Conservation (phyloP, 2,329 filamentous ascomycete species). For the Phyllosticta ampelicida region DNA sequence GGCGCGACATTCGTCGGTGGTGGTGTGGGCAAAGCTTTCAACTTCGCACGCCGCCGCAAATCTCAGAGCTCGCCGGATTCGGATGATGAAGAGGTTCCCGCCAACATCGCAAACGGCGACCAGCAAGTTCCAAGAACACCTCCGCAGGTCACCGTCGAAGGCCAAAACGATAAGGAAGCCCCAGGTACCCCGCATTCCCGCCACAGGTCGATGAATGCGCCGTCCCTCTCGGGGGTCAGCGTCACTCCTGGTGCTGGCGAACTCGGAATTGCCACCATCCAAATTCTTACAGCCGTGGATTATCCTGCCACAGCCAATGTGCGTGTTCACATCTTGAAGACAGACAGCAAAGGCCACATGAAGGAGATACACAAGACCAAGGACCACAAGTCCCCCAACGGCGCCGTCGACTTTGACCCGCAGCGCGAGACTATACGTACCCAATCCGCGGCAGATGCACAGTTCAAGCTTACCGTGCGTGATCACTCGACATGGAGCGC, state of each 20-base stretch:
- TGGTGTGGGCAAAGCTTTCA: constrained; percentile 50
- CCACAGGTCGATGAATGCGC: constrained; percentile 25
- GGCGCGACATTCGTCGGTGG: constrained; percentile 85
- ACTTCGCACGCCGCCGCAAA: constrained; percentile 44
- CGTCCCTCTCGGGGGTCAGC: constrained; percentile 31
- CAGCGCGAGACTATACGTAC: constrained; percentile 64
- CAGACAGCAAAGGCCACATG: constrained; percentile 39
- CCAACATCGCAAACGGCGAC: constrained; percentile 17
- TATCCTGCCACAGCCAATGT: constrained; percentile 68
- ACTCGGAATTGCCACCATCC: constrained; percentile 67
- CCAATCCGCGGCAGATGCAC: constrained; percentile 65
- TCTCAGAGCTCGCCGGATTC: constrained; percentile 37
- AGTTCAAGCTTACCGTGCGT: constrained; percentile 79
- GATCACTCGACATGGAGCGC: constrained; percentile 76
- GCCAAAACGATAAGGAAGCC: constrained; percentile 12
- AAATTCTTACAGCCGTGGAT: constrained; percentile 64
- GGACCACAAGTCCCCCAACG: constrained; percentile 63
- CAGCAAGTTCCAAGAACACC: constrained; percentile 16
- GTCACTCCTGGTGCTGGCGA: constrained; percentile 43
- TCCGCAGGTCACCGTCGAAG: constrained; percentile 24
- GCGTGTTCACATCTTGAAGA: constrained; percentile 52
- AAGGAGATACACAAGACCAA: constrained; percentile 90
- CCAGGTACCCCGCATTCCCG: constrained; percentile 20
- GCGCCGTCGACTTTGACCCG: constrained; percentile 49
- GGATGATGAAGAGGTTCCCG: constrained; percentile 36